Evolutionary conservation across 2,329 filamentous ascomycete genomes (phyloP).

Genomic region (Apiospora aurea): DNA sequence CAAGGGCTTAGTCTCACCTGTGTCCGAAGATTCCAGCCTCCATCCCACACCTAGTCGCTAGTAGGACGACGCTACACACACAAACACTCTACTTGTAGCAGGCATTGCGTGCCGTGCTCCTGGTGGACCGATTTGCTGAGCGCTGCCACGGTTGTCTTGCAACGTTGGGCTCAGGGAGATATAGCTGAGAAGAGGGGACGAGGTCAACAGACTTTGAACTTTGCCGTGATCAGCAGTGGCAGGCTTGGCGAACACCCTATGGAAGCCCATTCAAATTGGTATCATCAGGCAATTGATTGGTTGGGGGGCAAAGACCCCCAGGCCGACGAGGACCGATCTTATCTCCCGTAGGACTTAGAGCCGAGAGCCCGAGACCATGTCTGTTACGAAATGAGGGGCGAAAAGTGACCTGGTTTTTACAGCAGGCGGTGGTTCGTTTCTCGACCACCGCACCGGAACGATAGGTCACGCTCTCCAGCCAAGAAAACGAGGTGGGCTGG

Average conservation of each 20-base stretch:
- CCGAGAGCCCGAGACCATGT: slow-evolving; percentile 17
- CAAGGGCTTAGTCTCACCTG: slow-evolving; percentile 7
- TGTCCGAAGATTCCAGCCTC: neutral
- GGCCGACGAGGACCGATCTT: slow-evolving; percentile 15
- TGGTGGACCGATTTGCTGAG: neutral
- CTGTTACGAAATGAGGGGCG: slow-evolving; percentile 17
- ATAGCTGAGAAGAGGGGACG: slow-evolving; percentile 8
- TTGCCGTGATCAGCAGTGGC: neutral
- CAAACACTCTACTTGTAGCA: too few species aligned
- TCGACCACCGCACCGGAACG: slow-evolving; percentile 14
- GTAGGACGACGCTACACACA: neutral
- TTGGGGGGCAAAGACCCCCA: neutral
- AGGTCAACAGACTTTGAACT: neutral
- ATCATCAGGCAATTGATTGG: neutral
- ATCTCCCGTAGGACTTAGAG: slow-evolving; percentile 23
- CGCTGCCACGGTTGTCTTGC: neutral
- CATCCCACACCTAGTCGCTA: neutral
- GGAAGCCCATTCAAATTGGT: neutral
- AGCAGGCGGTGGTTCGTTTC: slow-evolving; percentile 13
- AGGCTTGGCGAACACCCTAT: slow-evolving; percentile 9
- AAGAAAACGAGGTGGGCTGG: slow-evolving; percentile 4
- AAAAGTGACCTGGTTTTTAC: slow-evolving; percentile 19
- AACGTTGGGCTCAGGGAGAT: neutral
- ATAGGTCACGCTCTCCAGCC: neutral
- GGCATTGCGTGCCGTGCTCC: neutral